phyloP scores from a whole-genome alignment of 257 asterid species.

The Primulina tabacum region DNA sequence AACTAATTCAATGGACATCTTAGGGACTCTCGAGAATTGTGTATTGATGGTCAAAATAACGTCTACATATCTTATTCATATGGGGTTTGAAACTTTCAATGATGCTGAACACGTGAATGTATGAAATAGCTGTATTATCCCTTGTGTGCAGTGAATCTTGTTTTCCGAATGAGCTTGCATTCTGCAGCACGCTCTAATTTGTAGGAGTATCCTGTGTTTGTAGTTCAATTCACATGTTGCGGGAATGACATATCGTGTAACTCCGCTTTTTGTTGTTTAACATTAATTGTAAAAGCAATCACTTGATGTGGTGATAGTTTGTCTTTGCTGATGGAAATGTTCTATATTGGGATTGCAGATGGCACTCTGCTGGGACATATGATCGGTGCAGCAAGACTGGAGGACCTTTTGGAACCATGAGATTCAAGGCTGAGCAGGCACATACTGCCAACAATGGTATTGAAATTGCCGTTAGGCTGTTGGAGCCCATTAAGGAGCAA shows the following conservation, averaged over 20 bases:
- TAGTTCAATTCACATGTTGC: neutral
- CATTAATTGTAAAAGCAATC: neutral
- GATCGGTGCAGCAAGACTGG: conserved; percentile 67
- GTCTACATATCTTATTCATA: neutral
- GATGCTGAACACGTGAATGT: neutral
- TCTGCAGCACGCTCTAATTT: neutral
- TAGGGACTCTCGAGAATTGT: neutral
- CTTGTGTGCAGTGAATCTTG: neutral
- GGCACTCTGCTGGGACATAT: conserved; percentile 52
- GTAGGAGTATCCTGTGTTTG: neutral
- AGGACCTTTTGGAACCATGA: conserved; percentile 83
- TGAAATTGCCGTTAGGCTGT: conserved; percentile 63
- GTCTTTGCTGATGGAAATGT: neutral
- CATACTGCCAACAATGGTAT: conserved; percentile 82
- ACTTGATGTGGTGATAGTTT: neutral
- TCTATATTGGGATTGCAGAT: conserved; percentile 27
- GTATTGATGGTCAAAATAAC: neutral
- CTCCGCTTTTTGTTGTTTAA: neutral
- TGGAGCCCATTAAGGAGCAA: conserved; percentile 71
- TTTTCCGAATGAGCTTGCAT: too few relatives aligned
- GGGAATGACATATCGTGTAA: neutral
- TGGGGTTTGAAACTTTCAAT: neutral
- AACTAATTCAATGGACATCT: neutral
- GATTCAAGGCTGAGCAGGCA: conserved; percentile 52
- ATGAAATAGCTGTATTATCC: neutral